A percentile compares a stretch with the other conserved stretches of the same genome.
phyloP scores from a whole-genome alignment of 139 green algal genomes.

The Coccomyxa sp. region DNA sequence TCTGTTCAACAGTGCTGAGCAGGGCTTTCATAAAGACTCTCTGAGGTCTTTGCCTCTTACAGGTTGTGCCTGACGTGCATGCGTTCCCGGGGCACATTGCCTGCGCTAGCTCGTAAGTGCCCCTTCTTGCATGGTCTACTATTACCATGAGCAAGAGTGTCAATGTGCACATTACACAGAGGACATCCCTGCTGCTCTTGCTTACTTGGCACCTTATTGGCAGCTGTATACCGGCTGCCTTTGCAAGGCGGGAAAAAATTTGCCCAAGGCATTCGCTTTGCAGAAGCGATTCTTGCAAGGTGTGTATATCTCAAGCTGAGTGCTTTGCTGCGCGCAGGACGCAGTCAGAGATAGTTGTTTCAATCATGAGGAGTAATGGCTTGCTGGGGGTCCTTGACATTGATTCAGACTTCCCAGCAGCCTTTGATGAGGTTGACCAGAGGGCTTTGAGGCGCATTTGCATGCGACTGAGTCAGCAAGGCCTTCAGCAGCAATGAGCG shows the following conservation, averaged over 20 bases:
- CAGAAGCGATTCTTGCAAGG: not conserved
- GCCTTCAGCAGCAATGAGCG: no score
- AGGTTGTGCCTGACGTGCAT: not conserved
- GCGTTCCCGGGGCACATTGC: not conserved
- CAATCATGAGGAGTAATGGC: not conserved
- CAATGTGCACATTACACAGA: not conserved
- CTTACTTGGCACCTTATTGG: not conserved
- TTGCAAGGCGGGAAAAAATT: not conserved
- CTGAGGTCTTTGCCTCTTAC: not conserved
- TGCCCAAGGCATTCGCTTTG: not conserved
- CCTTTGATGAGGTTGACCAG: not conserved
- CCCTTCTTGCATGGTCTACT: not conserved
- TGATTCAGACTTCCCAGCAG: not conserved
- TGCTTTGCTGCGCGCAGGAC: not conserved
- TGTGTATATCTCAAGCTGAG: not conserved
- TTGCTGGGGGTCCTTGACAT: not conserved
- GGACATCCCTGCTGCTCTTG: not conserved
- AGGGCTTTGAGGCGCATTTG: not conserved
- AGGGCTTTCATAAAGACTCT: not conserved
- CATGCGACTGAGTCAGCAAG: not conserved
- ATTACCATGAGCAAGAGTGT: not conserved
- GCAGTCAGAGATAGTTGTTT: not conserved
- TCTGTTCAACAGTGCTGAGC: not conserved
- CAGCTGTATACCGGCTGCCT: not conserved
- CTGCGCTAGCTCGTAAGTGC: not conserved